phyloP scores from a whole-genome alignment of 371 early-diverging fungal species.

The Massospora cicadina region DNA sequence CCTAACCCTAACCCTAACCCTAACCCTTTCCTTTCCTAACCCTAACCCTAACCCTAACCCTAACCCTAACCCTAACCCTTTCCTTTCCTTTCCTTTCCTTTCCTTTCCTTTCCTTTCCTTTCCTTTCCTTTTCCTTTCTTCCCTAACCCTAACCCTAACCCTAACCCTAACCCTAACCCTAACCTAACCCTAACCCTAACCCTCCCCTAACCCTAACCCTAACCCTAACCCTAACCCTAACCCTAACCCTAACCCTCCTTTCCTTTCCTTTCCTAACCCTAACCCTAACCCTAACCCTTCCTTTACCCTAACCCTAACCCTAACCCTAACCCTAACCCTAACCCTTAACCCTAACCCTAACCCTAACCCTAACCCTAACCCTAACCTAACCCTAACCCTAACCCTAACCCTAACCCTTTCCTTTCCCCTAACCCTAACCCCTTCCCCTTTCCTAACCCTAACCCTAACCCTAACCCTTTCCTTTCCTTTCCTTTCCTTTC shows the following conservation, averaged over 20 bases:
- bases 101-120: constrained; percentile 16
- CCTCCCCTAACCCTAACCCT: constrained; percentile 7
- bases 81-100: background rate
- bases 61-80: constrained; percentile 8
- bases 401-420: constrained; percentile 11
- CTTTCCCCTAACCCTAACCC: constrained; percentile 11
- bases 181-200: background rate
- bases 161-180: constrained; percentile 15
- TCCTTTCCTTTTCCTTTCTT: constrained; percentile 8
- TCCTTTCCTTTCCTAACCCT: constrained; percentile 1
- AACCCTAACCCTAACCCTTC: constrained; percentile 7
- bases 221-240: constrained; percentile 10
- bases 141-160: constrained; percentile 18
- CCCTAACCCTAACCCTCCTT: constrained; percentile 7
- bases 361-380: constrained; percentile 12
- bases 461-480: constrained; percentile 12
- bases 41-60: constrained; percentile 10
- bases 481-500: no score
- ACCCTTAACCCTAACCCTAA: constrained; percentile 13
- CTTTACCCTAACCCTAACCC: constrained; percentile 11
- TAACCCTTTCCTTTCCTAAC: background rate
- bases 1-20: constrained; percentile 10
- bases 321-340: constrained; percentile 10
- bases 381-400: constrained; percentile 11
- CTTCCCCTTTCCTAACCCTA: constrained; percentile 9